Evolutionary conservation across 768 basidiomycete genomes (phyloP).

Genomic region (Suillus luteus): DNA sequence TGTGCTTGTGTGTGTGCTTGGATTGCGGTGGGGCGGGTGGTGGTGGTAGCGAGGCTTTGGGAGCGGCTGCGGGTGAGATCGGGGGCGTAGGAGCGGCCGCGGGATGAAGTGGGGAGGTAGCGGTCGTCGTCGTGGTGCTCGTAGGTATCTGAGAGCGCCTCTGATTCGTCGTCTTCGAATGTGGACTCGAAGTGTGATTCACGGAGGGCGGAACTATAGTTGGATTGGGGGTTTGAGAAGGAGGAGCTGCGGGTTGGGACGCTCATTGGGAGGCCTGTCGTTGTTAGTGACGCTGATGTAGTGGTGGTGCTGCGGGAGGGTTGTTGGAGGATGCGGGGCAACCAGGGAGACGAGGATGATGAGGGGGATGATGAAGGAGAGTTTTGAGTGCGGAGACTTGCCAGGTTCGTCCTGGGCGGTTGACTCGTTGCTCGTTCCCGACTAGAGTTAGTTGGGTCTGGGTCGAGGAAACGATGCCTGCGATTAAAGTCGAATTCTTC

Average conservation of each 20-base stretch:
- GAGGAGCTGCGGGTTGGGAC: slow-evolving; percentile 70
- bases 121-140: slow-evolving; percentile 43
- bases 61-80: slow-evolving; percentile 75
- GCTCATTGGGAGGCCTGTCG: slow-evolving; percentile 45
- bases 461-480: slow-evolving; percentile 57
- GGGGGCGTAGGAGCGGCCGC: slow-evolving; percentile 61
- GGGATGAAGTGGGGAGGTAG: slow-evolving; percentile 48
- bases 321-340: slow-evolving; percentile 38
- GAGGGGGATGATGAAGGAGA: slow-evolving; percentile 55
- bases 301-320: slow-evolving; percentile 32
- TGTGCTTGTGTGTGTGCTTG: slow-evolving; percentile 30
- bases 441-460: slow-evolving; percentile 42
- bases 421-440: slow-evolving; percentile 73
- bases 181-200: slow-evolving; percentile 73
- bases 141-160: slow-evolving; percentile 60
- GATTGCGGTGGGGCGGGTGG: slow-evolving; percentile 50
- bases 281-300: slow-evolving; percentile 5
- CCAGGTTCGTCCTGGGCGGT: slow-evolving; percentile 55
- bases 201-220: slow-evolving; percentile 66
- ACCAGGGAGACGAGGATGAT: slow-evolving; percentile 49
- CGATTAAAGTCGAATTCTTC: slow-evolving; percentile 55
- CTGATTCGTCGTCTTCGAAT: slow-evolving; percentile 81
- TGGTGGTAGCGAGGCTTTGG: slow-evolving; percentile 67
- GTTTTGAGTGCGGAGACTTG: slow-evolving; percentile 25
- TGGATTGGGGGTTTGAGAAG: slow-evolving; percentile 58